Conservation (phyloP, 2,329 filamentous ascomycete genomes). For the Elsinoe australis region DNA sequence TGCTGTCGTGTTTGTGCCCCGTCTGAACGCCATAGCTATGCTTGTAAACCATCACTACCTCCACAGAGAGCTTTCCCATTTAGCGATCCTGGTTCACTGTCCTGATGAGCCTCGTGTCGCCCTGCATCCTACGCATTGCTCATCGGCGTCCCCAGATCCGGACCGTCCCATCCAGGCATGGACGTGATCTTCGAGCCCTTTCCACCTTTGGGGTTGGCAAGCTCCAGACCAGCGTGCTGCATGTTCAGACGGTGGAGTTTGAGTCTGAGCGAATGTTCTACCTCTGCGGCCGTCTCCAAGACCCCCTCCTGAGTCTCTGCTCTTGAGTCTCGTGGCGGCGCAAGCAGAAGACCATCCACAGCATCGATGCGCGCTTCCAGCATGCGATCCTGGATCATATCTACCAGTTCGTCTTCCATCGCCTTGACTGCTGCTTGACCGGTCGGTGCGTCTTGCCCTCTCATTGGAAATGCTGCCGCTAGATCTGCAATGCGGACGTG, state of each 20-base stretch:
- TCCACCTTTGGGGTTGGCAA: slow-evolving; percentile 19
- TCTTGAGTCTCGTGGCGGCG: slow-evolving; percentile 59
- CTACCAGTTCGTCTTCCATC: slow-evolving; percentile 66
- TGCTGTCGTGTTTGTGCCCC: not conserved
- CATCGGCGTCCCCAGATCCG: slow-evolving; percentile 14
- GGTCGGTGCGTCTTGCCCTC: slow-evolving; percentile 32
- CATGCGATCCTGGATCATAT: slow-evolving; percentile 64
- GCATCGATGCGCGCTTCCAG: slow-evolving; percentile 78
- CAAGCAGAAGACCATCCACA: slow-evolving; percentile 70
- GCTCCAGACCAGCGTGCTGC: slow-evolving; percentile 63
- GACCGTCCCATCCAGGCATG: not conserved
- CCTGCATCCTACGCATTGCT: slow-evolving; percentile 10
- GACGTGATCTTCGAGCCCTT: slow-evolving; percentile 16
- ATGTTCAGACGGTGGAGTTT: slow-evolving; percentile 73
- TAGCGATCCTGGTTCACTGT: too few species aligned
- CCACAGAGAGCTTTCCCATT: too few species aligned
- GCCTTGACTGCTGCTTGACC: slow-evolving; percentile 33
- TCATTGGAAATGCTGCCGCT: slow-evolving; percentile 63
- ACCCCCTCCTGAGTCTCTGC: slow-evolving; percentile 62
- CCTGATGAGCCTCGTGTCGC: not conserved
- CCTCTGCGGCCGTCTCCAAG: slow-evolving; percentile 59
- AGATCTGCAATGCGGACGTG: slow-evolving; percentile 75
- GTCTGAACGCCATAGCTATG: slow-evolving; percentile 9
- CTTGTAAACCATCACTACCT: too few species aligned
- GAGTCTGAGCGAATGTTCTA: slow-evolving; percentile 67